Evolutionary conservation across 2,329 filamentous ascomycete species (phyloP).

Genomic region (Hawksworthiomyces lignivorus): DNA sequence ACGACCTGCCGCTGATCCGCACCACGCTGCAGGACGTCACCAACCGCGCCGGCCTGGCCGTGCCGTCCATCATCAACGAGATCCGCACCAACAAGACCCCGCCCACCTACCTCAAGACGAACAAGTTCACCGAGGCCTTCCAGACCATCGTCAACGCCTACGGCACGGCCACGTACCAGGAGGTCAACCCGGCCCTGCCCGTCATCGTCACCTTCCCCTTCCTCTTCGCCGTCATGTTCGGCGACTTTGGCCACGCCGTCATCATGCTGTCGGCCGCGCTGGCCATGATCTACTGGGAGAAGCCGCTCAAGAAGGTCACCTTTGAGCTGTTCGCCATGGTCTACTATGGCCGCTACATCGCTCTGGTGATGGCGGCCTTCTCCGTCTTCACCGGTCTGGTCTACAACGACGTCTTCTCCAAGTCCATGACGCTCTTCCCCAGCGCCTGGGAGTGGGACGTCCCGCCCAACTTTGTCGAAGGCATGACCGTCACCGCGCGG

Average conservation of each 20-base stretch:
- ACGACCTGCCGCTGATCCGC: slow-evolving; percentile 81
- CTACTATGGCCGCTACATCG: slow-evolving; percentile 97
- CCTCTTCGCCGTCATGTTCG: slow-evolving; percentile 99
- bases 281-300: slow-evolving; percentile 97
- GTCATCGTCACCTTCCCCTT: slow-evolving; percentile 99
- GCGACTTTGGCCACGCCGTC: slow-evolving; percentile 87
- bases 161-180: slow-evolving; percentile 92
- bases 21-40: slow-evolving; percentile 94
- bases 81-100: slow-evolving; percentile 96
- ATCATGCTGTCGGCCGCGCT: slow-evolving; percentile 79
- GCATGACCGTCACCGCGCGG: slow-evolving; percentile 52
- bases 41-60: slow-evolving; percentile 88
- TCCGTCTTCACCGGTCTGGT: slow-evolving; percentile 95
- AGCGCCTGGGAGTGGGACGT: slow-evolving; percentile 79
- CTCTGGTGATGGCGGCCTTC: slow-evolving; percentile 95
- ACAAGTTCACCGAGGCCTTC: slow-evolving; percentile 97
- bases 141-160: slow-evolving; percentile 99
- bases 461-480: slow-evolving; percentile 59
- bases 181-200: slow-evolving; percentile 92
- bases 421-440: slow-evolving; percentile 78
- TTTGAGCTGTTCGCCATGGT: slow-evolving; percentile 98
- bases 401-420: slow-evolving; percentile 97
- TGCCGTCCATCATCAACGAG: slow-evolving; percentile 97
- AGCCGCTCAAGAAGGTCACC: slow-evolving; percentile 79
- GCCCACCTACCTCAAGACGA: slow-evolving; percentile 94